phyloP scores from a whole-genome alignment of 164 flowering plant genomes.

The Annona cherimola region DNA sequence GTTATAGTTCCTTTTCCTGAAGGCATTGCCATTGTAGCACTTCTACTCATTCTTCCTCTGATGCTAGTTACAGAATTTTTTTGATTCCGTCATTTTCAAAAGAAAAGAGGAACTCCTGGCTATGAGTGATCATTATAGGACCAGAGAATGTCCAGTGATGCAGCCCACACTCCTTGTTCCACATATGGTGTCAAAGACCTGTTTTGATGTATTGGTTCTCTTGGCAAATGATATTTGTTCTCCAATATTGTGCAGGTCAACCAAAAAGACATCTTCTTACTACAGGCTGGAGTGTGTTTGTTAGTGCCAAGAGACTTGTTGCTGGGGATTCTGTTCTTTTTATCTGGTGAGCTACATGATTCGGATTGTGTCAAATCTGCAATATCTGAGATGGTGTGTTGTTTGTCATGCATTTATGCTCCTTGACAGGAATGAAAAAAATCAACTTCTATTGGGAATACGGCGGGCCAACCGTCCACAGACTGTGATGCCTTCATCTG shows the following conservation, averaged over 20 bases:
- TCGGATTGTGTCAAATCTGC: neutral
- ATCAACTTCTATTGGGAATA: constrained; percentile 79
- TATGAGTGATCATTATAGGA: neutral
- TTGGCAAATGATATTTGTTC: neutral
- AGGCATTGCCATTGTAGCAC: too few relatives aligned
- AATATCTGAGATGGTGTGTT: neutral
- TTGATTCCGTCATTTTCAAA: neutral
- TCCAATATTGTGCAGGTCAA: constrained; percentile 54
- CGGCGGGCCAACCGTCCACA: constrained; percentile 85
- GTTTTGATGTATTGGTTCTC: neutral
- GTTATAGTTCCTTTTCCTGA: too few relatives aligned
- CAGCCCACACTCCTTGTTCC: neutral
- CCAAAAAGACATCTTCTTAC: constrained; percentile 90
- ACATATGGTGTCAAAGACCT: neutral
- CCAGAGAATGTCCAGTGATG: too few relatives aligned
- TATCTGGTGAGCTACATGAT: constrained; percentile 48
- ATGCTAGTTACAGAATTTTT: neutral
- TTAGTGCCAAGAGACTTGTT: constrained; percentile 79
- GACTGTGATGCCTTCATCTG: constrained; percentile 90
- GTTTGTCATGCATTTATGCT: neutral
- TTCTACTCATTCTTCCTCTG: neutral
- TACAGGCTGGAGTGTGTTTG: constrained; percentile 91
- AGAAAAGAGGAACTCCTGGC: neutral
- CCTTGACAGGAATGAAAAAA: constrained; percentile 69
- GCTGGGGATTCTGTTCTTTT: constrained; percentile 87